phyloP scores from a whole-genome alignment of 1,284 basidiomycete genomes.

The Calocybe gambosa region DNA sequence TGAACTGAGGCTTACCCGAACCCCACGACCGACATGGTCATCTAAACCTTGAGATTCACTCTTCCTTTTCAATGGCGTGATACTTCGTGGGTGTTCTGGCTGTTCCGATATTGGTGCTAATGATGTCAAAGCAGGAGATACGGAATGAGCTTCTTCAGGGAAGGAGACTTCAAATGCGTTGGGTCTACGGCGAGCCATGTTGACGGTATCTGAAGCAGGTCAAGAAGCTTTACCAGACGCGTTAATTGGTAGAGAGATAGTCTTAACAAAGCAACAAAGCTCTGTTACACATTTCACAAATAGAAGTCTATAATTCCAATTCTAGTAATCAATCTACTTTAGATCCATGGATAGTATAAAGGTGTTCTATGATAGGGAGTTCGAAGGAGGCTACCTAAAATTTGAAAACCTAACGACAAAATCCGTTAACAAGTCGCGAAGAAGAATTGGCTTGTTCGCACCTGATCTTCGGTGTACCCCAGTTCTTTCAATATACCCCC shows the following conservation, averaged over 20 bases:
- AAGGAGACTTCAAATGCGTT: conserved; percentile 32
- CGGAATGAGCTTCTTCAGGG: conserved; percentile 22
- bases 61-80: neutral
- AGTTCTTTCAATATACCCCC: conserved; percentile 81
- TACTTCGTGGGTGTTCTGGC: neutral
- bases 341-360: no score
- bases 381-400: conserved; percentile 3
- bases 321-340: no score
- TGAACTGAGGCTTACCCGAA: neutral
- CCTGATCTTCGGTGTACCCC: conserved; percentile 81
- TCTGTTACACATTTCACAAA: no score
- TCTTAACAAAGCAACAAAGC: no score
- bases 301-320: no score
- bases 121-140: conserved; percentile 6
- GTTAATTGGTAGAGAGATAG: no score
- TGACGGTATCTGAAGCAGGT: no score
- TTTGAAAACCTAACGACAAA: conserved; percentile 6
- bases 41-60: neutral
- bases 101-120: conserved; percentile 1
- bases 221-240: no score
- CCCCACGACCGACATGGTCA: neutral
- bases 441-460: conserved; percentile 22
- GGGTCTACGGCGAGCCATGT: conserved; percentile 9
- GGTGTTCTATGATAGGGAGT: no score
- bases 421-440: neutral